Percentiles rank a stretch among this genome's conserved stretches.
Evolutionary conservation across 2,329 filamentous ascomycete genomes (phyloP).

Genomic region (Xylariales sp.): DNA sequence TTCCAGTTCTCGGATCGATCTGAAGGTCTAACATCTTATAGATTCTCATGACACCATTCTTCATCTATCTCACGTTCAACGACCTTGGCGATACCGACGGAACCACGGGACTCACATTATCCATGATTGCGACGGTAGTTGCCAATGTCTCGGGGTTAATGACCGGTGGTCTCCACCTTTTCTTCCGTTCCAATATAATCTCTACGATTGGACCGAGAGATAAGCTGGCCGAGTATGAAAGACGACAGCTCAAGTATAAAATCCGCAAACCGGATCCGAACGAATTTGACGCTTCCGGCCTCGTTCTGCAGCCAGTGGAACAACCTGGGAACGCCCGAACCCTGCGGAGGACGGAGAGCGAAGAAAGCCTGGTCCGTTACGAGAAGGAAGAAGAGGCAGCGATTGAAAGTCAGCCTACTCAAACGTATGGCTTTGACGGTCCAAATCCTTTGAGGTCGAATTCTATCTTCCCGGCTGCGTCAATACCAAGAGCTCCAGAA

Average conservation of each 20-base stretch:
- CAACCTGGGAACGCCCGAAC: conserved; percentile 22
- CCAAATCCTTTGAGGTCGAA: conserved; percentile 32
- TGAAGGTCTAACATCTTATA: conserved; percentile 28
- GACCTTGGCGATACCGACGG: conserved; percentile 30
- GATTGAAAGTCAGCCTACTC: conserved; percentile 14
- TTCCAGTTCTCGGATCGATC: not conserved
- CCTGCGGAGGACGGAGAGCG: conserved; percentile 29
- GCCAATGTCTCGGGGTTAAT: conserved; percentile 62
- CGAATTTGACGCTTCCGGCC: conserved; percentile 25
- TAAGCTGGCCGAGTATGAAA: conserved; percentile 42
- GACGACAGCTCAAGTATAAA: conserved; percentile 36
- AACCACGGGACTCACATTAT: conserved; percentile 44
- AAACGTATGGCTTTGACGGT: conserved; percentile 11
- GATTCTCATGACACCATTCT: conserved; percentile 60
- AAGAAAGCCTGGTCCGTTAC: conserved; percentile 26
- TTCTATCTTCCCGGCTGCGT: conserved; percentile 21
- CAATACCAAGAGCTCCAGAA: conserved; percentile 24
- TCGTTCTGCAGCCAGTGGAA: conserved; percentile 31
- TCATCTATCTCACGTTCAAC: conserved; percentile 50
- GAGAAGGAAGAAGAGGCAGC: conserved; percentile 29
- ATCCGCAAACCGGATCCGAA: conserved; percentile 15
- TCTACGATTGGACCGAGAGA: conserved; percentile 48
- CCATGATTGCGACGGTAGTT: conserved; percentile 61
- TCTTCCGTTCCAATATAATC: conserved; percentile 59
- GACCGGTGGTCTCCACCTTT: conserved; percentile 61